Conservation (phyloP, 352 stramenopile species). For the Globisporangium paddicum region DNA sequence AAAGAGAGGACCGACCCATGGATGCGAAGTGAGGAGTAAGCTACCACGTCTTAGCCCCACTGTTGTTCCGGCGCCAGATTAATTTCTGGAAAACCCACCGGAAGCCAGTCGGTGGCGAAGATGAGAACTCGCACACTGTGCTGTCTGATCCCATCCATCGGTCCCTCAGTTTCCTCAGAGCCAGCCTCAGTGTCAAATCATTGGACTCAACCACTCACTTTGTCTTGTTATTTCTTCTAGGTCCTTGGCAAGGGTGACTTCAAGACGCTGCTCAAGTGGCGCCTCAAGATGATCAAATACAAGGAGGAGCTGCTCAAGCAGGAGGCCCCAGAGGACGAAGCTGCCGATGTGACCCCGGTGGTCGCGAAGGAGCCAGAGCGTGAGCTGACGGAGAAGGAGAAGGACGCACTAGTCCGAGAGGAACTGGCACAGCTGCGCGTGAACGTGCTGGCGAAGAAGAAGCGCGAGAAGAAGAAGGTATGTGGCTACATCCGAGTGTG, state of each 20-base stretch:
- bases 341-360: slow-evolving; percentile 13
- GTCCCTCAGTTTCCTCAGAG: neutral
- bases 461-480: slow-evolving; percentile 90
- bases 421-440: slow-evolving; percentile 76
- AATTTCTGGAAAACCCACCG: slow-evolving; percentile 88
- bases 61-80: slow-evolving; percentile 88
- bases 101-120: slow-evolving; percentile 76
- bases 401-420: slow-evolving; percentile 78
- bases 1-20: neutral
- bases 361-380: slow-evolving; percentile 28
- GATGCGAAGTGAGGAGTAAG: slow-evolving; percentile 74
- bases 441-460: slow-evolving; percentile 80
- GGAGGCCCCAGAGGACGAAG: slow-evolving; percentile 24
- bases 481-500: slow-evolving; percentile 13
- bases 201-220: neutral
- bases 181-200: neutral
- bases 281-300: slow-evolving; percentile 90
- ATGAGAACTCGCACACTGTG: slow-evolving; percentile 54
- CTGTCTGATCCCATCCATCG: slow-evolving; percentile 62
- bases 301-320: slow-evolving; percentile 79
- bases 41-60: slow-evolving; percentile 74
- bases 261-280: slow-evolving; percentile 96
- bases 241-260: slow-evolving; percentile 98
- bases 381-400: slow-evolving; percentile 77
- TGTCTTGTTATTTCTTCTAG: slow-evolving; percentile 20